These are phyloP conservation scores for Trichoderma simmonsii DNA, from an alignment of 2,329 filamentous ascomycete genomes.

Conservation along the genomic window DNA sequence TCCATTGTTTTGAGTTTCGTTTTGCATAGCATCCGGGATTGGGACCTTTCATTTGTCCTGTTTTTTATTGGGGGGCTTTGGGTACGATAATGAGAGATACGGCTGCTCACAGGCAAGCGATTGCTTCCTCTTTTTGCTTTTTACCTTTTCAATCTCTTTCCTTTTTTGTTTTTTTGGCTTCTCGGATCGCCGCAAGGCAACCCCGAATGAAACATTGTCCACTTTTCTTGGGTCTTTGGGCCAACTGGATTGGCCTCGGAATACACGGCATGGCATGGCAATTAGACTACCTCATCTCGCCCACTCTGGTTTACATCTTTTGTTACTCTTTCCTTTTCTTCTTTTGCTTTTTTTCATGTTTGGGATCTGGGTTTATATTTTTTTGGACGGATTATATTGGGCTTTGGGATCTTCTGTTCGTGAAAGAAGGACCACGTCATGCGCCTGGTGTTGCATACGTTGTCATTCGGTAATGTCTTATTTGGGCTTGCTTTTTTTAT, in stretches of 20 bases:
- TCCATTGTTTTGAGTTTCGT: slow-evolving; percentile 14
- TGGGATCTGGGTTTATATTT: background rate
- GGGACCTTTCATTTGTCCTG: slow-evolving; percentile 20
- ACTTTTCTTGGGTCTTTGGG: slow-evolving; percentile 9
- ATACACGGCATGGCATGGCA: slow-evolving; percentile 20
- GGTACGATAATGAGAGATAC: slow-evolving; percentile 10
- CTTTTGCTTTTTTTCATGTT: background rate
- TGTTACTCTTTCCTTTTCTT: background rate
- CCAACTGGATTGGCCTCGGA: slow-evolving; percentile 20
- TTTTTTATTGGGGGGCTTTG: slow-evolving; percentile 20
- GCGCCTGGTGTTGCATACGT: slow-evolving; percentile 20
- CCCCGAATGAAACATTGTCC: slow-evolving; percentile 2
- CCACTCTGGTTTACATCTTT: slow-evolving; percentile 14
- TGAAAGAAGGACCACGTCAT: slow-evolving; percentile 15
- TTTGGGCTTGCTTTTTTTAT: background rate
- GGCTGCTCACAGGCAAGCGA: background rate
- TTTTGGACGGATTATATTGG: background rate
- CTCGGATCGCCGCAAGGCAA: slow-evolving; percentile 29
- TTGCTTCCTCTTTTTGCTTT: slow-evolving; percentile 24
- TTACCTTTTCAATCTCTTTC: slow-evolving; percentile 20
- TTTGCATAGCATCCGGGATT: slow-evolving; percentile 29
- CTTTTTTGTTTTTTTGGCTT: background rate
- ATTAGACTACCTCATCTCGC: slow-evolving; percentile 18
- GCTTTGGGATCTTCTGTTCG: background rate
- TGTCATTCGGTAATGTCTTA: slow-evolving; percentile 19